Evolutionary conservation across 306 rosid species (phyloP), one percentile per base, ranked within the genome.

Genomic region (Lathyrus aphaca): DNA sequence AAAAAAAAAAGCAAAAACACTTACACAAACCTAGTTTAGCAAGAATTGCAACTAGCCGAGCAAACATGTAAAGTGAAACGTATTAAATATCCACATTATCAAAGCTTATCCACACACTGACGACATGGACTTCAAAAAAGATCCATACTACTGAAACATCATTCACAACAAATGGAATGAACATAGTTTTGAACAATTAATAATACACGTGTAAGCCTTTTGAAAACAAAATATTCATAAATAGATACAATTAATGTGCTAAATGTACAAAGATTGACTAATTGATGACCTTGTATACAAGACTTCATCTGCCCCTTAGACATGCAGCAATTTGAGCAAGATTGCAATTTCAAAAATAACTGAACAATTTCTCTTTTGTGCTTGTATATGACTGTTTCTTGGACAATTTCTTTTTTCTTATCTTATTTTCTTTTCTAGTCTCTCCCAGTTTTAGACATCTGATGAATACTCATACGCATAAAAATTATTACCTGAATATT

Each of bases 401-500:
- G 54, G 30, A 61, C 39, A 42, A 27, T 30, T 62, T n/a, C 37
- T 18, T 35, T 30, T 42, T 61, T 3, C 16, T 6, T 49, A n/a
- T 6, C 10, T 43, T 29, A 42, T 6, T 17, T n/a, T 1, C 23
- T 2, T 51, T 16, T n/a, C 7, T 15, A 23, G n/a, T 35, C 42
- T 35, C 45, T 23, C 49, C 27, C 62, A n/a, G 51, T 59, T 40
- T 40, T 17, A 48, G 39, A 51, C 59, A 61, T 18, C 13, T 42
- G 46, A 73, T 29, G 40, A 30, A 74, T 49, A 23, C 46, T 44
- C 29, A 38, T 27, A 42, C 50, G 55, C 62, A 57, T 14, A 67
- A 23, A 70, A 23, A 70, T 16, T 50, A 30, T 79, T 81, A 95
- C 99, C 97, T 95, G 99, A 80, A 95, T 95, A 82, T 11, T 91